phyloP scores from a whole-genome alignment of 345 rosid genomes.

The Eucalyptus cloeziana region DNA sequence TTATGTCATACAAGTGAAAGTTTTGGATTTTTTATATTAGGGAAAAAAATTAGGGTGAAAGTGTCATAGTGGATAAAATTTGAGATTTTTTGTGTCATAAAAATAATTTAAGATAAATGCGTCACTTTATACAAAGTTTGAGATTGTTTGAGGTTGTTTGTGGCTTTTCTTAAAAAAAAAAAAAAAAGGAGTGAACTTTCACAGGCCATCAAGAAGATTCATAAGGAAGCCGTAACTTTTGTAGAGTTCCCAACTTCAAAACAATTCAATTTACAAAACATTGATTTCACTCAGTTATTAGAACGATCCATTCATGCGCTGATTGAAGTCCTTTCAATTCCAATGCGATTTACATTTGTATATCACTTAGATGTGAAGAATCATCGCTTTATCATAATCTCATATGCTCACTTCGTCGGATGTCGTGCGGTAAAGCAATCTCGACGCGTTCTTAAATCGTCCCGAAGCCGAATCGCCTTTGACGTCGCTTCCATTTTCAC shows the following conservation, averaged over 20 bases:
- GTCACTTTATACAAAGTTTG: no score
- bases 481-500: background rate
- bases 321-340: background rate
- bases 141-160: no score
- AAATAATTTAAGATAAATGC: no score
- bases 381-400: background rate
- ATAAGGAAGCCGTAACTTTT: background rate
- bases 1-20: fast-evolving
- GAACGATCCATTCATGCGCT: background rate
- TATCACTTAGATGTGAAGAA: background rate
- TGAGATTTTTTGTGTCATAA: fast-evolving
- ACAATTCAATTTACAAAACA: background rate
- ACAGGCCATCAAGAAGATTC: no score
- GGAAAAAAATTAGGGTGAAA: no score
- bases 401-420: background rate
- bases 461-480: background rate
- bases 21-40: no score
- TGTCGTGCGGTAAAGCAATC: background rate
- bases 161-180: no score
- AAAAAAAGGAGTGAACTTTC: fast-evolving
- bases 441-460: background rate
- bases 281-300: background rate
- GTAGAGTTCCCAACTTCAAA: background rate
- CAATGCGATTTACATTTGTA: background rate
- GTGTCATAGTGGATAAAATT: fast-evolving